phyloP scores from a whole-genome alignment of 495 filamentous ascomycete species.

The Aspergillus sclerotiicarbonarius region DNA sequence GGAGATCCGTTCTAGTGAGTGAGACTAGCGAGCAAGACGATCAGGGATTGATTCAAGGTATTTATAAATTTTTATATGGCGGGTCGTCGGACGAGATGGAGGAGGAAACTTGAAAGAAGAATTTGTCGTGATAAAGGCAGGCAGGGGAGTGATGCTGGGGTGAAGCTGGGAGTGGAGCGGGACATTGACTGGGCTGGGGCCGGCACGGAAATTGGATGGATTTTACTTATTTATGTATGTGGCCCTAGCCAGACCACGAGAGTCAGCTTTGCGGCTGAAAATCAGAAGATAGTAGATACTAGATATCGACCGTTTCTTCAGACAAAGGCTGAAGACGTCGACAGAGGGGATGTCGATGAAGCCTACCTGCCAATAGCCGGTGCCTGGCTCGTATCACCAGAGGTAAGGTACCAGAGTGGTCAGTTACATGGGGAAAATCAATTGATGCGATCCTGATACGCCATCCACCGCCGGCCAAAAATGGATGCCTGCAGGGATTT shows the following conservation, averaged over 20 bases:
- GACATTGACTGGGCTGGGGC: not conserved
- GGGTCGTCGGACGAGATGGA: not conserved
- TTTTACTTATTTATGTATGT: no score
- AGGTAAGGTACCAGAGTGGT: not conserved
- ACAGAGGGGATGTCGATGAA: not conserved
- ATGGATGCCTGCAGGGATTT: constrained; percentile 16
- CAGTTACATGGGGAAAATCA: not conserved
- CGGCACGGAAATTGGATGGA: not conserved
- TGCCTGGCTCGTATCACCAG: no score
- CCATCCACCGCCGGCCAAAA: not conserved
- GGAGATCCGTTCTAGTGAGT: not conserved
- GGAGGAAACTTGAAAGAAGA: no score
- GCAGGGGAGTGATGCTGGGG: not conserved
- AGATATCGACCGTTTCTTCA: not conserved
- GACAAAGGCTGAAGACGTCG: not conserved
- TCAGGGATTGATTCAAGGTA: no score
- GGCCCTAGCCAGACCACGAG: not conserved
- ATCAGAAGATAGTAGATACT: not conserved
- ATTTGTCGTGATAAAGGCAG: not conserved
- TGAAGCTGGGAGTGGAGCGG: constrained; percentile 3
- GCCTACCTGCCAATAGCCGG: no score
- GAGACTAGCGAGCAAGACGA: not conserved
- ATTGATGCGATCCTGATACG: not conserved
- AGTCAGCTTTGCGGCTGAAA: not conserved
- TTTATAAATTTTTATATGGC: not conserved